These are phyloP conservation scores for Populus hybrid DNA, from an alignment of 441 rosid genomes.

Conservation along the genomic window DNA sequence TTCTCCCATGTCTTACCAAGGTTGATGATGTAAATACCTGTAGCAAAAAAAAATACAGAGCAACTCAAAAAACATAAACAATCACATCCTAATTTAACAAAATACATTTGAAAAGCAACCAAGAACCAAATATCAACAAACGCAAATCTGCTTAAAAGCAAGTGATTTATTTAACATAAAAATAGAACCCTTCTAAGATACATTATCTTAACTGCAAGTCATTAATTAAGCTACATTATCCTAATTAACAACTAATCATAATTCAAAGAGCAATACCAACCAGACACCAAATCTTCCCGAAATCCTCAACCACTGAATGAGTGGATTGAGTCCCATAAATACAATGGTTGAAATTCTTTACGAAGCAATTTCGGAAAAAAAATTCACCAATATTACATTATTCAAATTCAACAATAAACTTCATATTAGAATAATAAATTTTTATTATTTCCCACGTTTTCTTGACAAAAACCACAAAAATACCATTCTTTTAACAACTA, in stretches of 20 bases:
- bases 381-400: neutral
- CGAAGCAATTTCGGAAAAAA: neutral
- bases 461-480: neutral
- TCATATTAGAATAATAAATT: neutral
- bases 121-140: neutral
- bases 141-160: neutral
- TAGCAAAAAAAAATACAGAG: neutral
- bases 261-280: neutral
- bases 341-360: neutral
- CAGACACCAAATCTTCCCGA: neutral
- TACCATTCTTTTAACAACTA: neutral
- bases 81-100: neutral
- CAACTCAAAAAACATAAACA: slow-evolving; percentile 2
- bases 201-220: neutral
- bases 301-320: neutral
- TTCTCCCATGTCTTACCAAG: slow-evolving; percentile 97
- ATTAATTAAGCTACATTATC: neutral
- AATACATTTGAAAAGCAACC: neutral
- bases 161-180: neutral
- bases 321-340: neutral
- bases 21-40: slow-evolving; percentile 84
- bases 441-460: neutral
- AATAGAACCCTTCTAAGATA: neutral
- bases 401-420: neutral
- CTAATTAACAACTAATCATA: neutral